Percentiles rank a stretch among this genome's conserved stretches.
These are phyloP conservation scores for Penicillium sp. DNA, from an alignment of 2,329 filamentous ascomycete genomes.

Conservation along the genomic window DNA sequence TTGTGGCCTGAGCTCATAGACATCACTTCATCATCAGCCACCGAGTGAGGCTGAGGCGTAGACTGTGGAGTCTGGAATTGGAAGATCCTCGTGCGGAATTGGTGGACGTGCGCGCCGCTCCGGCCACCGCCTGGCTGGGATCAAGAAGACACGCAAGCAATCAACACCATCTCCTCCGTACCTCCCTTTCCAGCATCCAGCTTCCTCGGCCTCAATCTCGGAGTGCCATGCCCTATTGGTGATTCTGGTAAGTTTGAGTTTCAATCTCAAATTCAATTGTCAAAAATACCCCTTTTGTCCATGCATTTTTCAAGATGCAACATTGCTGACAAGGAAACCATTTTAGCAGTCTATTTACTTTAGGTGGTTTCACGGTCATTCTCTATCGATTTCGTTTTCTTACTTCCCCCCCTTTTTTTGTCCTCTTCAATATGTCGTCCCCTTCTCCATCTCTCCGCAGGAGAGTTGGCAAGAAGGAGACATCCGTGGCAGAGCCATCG, in stretches of 20 bases:
- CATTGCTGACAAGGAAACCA: constrained; percentile 8
- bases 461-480: constrained; percentile 38
- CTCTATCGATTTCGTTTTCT: constrained; percentile 17
- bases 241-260: constrained; percentile 14
- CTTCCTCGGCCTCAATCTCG: constrained; percentile 11
- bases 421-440: constrained; percentile 29
- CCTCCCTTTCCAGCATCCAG: constrained; percentile 9
- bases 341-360: constrained; percentile 23
- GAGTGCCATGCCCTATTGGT: constrained; percentile 22
- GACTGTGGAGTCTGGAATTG: background rate
- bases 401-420: constrained; percentile 12
- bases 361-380: constrained; percentile 26
- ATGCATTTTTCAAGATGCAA: background rate
- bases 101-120: constrained; percentile 1
- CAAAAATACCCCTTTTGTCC: background rate
- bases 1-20: background rate
- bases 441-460: constrained; percentile 37
- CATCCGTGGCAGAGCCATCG: constrained; percentile 18
- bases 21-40: background rate
- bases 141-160: constrained; percentile 20
- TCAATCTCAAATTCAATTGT: background rate
- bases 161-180: constrained; percentile 6
- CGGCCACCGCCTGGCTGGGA: constrained; percentile 17
- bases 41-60: too few relatives aligned
- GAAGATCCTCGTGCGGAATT: background rate